A percentile compares a stretch with the other conserved stretches of the same genome.
Conservation (phyloP, 2,329 filamentous ascomycete species). For the Hymenoscyphus fructigenus region DNA sequence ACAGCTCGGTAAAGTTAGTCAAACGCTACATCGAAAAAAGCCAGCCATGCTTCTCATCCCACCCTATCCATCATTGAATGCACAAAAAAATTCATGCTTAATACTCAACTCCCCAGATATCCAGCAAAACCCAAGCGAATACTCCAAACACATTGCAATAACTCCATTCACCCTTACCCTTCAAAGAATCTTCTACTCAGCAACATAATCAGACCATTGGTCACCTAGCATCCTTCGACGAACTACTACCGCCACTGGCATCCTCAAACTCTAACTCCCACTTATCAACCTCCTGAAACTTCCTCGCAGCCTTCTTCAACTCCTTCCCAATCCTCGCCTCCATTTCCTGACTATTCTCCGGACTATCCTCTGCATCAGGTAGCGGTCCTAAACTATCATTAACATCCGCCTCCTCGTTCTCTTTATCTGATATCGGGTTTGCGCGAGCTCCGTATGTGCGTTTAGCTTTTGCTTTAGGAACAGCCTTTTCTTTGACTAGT, state of each 20-base stretch:
- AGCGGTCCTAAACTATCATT: constrained; percentile 44
- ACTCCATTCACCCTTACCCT: no score
- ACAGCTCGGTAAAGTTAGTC: background rate
- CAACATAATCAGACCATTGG: background rate
- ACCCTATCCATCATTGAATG: background rate
- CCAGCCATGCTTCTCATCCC: background rate
- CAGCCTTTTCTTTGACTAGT: constrained; percentile 29
- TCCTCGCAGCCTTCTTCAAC: constrained; percentile 57
- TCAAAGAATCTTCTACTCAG: no score
- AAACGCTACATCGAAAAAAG: background rate
- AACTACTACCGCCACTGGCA: constrained; percentile 52
- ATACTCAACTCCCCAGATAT: constrained; percentile 2
- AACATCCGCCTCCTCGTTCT: constrained; percentile 48
- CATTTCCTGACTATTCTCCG: constrained; percentile 40
- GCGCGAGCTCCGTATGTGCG: constrained; percentile 49
- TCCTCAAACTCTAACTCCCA: constrained; percentile 70
- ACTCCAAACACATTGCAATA: background rate
- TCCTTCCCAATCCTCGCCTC: constrained; percentile 42
- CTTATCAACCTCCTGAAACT: constrained; percentile 68
- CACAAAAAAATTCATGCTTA: background rate
- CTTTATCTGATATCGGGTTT: constrained; percentile 51
- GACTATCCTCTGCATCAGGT: constrained; percentile 38
- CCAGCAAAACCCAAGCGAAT: constrained; percentile 7
- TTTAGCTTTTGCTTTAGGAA: constrained; percentile 26
- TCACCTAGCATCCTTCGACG: constrained; percentile 52